Percentiles rank a stretch among this genome's conserved stretches.
Evolutionary conservation across 164 flowering plant genomes (phyloP).

Genomic region (Tetracentron sinense): DNA sequence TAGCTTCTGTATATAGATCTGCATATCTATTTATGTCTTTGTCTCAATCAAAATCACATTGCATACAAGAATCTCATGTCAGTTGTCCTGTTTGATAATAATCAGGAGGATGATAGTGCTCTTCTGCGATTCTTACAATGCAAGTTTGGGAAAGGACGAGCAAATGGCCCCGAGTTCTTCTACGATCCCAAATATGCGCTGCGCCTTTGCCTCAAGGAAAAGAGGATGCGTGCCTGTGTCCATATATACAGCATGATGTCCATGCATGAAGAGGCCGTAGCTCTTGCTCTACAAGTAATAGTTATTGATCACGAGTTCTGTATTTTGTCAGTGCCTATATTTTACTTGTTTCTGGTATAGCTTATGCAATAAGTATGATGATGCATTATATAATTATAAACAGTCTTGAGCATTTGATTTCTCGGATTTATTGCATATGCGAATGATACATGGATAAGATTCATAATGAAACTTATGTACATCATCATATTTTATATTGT

Average conservation of each 20-base stretch:
- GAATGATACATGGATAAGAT: background rate
- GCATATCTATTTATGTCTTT: background rate
- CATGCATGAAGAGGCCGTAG: conserved; percentile 99
- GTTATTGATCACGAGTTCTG: background rate
- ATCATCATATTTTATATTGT: too few relatives aligned
- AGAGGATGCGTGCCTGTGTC: conserved; percentile 95
- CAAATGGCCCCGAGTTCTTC: conserved; percentile 84
- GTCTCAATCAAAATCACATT: background rate
- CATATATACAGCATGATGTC: conserved; percentile 99
- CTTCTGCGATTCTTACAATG: conserved; percentile 89
- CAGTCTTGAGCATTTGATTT: background rate
- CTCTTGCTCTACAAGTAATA: conserved; percentile 86
- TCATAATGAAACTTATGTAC: background rate
- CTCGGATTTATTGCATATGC: background rate
- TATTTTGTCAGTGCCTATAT: background rate
- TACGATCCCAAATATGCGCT: conserved; percentile 98
- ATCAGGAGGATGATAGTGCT: conserved; percentile 93
- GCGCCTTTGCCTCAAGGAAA: conserved; percentile 91
- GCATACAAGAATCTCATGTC: conserved; percentile 1
- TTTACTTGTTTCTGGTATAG: background rate
- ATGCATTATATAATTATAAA: background rate
- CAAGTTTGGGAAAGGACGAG: conserved; percentile 89
- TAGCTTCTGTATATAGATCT: background rate
- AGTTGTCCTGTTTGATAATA: conserved; percentile 3
- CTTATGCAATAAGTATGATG: background rate